Evolutionary conservation across 1,284 basidiomycete genomes (phyloP), one percentile per base, ranked within the genome.

Genomic region (Vanrija sp.): DNA sequence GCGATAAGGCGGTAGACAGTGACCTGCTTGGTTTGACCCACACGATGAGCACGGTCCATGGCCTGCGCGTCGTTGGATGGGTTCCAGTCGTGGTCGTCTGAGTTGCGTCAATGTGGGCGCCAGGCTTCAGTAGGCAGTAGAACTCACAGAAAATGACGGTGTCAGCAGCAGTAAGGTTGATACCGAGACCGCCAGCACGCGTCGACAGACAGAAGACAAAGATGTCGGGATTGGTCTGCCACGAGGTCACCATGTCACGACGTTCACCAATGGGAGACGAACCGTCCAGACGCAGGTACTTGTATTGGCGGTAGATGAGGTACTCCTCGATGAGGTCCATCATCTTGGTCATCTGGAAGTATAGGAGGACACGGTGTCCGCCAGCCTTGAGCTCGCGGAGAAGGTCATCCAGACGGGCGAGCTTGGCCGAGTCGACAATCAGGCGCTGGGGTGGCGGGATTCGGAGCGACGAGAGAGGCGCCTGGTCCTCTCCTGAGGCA

Each of bases 281-380:
- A 47, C 96, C 96, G 77, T 99, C 96, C 45, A 99, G 80, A 40
- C 96, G 85, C 28, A 98, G 79, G 73, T 99, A 98, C 78, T 97
- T 97, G 83, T 96, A 95, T 76, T 98, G 95, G 7, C 95, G 85
- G 79, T 91, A 97, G 65, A 97, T 93, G 54, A 99, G 81, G 75
- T 98, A 99, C 74, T 99, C 96, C 75, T 98, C 96, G 86, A 98
- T 95, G 57, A 99, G 81, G 73, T 98, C 95, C 86, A 98, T 98
- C 96, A 98, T 98, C 62, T 88, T 85, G 23, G 96, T 98, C 96
- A 99, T 98, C 78, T 99, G 96, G 86, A 98, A 98, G 80, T 98
- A 99, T 50, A 99, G 83, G 64, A 99, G 79, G 21, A 97, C 93
- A 47, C 94, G 86, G 77, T 99, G 96, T 54, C 94, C 94, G 10